phyloP scores from a whole-genome alignment of 257 asterid species.

The Solanum ossicruentum region DNA sequence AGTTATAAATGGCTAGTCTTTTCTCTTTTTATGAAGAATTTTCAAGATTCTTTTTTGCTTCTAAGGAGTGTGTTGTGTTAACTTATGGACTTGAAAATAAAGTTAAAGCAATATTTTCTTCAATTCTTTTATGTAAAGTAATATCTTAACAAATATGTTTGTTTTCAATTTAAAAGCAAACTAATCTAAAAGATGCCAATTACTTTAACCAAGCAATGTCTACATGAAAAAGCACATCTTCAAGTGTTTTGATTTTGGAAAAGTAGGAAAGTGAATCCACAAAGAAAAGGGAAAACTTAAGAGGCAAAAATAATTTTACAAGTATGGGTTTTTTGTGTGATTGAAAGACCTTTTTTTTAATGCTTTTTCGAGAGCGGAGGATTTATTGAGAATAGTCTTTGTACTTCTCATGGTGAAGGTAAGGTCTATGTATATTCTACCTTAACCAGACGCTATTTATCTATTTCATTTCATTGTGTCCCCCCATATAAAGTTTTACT shows the following conservation, averaged over 20 bases:
- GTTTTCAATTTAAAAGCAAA: neutral
- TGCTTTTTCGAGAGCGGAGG: neutral
- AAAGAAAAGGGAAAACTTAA: neutral
- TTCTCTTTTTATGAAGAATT: neutral
- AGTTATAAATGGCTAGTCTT: neutral
- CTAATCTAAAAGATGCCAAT: neutral
- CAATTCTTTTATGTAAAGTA: neutral
- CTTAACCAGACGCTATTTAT: too few relatives aligned
- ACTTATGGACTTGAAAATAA: neutral
- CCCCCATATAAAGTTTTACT: neutral
- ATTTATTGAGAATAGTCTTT: neutral
- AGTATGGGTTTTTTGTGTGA: neutral
- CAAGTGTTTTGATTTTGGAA: neutral
- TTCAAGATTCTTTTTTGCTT: neutral
- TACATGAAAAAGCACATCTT: neutral
- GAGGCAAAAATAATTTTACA: neutral
- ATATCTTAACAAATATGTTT: neutral
- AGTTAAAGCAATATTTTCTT: neutral
- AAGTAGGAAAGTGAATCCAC: neutral
- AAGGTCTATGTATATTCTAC: fast-evolving
- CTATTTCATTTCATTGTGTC: neutral
- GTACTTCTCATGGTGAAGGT: neutral
- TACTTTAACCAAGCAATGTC: neutral
- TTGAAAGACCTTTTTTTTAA: neutral
- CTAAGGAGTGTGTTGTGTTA: neutral